Percentiles rank a stretch among this genome's conserved stretches.
Evolutionary conservation across 177 flowering plant genomes (phyloP).

Genomic region (Telopea speciosissima): DNA sequence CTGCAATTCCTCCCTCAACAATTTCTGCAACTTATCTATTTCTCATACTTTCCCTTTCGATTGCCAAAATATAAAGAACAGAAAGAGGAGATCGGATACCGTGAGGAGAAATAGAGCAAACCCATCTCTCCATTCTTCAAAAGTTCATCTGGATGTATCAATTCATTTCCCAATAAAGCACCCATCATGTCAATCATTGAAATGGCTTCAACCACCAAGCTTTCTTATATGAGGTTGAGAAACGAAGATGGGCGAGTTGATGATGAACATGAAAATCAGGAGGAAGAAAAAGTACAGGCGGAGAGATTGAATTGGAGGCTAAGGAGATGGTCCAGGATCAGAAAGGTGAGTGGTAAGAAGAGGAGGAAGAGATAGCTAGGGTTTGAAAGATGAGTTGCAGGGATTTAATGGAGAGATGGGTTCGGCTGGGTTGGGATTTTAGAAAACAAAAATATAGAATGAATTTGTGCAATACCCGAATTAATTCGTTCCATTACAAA

Average conservation of each 20-base stretch:
- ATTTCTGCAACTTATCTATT: too few relatives aligned
- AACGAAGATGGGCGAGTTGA: slow-evolving; percentile 21
- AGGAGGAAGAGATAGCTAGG: slow-evolving; percentile 32
- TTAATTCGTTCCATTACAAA: too few relatives aligned
- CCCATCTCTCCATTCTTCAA: not conserved
- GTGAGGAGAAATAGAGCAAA: too few relatives aligned
- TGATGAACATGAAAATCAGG: too few relatives aligned
- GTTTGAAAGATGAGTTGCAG: slow-evolving; percentile 19
- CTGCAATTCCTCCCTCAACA: too few relatives aligned
- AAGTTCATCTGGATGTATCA: not conserved
- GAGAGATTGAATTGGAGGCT: slow-evolving; percentile 14
- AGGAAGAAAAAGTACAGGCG: not conserved
- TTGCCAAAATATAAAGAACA: too few relatives aligned
- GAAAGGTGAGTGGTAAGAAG: slow-evolving; percentile 25
- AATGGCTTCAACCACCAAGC: slow-evolving; percentile 10
- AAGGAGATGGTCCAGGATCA: too few relatives aligned
- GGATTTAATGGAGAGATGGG: slow-evolving; percentile 22
- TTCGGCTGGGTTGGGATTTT: too few relatives aligned
- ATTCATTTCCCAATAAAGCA: not conserved
- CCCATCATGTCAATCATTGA: slow-evolving; percentile 9
- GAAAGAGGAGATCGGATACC: too few relatives aligned
- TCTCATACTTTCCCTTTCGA: too few relatives aligned
- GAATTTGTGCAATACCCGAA: too few relatives aligned
- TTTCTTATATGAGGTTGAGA: slow-evolving; percentile 27
- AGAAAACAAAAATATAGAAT: too few relatives aligned